Base-by-base conservation (phyloP, 139 green algal genomes). In the Picochlorum sp. region DNA sequence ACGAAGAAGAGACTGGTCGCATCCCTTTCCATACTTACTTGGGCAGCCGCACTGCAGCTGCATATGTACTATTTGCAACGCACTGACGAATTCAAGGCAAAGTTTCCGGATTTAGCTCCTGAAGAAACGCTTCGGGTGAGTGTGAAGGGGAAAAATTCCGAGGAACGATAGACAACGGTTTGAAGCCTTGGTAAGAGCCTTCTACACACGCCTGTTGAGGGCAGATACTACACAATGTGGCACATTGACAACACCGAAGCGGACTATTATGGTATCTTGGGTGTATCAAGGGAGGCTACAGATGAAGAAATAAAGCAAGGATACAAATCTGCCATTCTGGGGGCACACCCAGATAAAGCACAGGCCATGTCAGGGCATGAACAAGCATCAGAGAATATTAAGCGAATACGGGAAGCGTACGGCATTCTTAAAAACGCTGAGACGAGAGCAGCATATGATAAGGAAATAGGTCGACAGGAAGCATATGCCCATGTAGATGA, bases 261-360 rank as follows among this genome's bases (percentile, higher is more conserved):
- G 34, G 34, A 41, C 20, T 63, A 54, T 59, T 78, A 78, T 34
- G 66, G 49, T 1, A 38, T 79, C 21, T 58, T 85, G 18, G 78
- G 73, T 8, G 66, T 85, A 9, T 11, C n/a, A 1, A 20, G 10
- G 0, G 18, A 6, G 20, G 76, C 76, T 3, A 56, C 18, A 8
- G 20, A 24, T 7, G 77, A 69, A 2, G 81, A 94, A 1, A 86
- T 97, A 37, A 91, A 86, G 60, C 84, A 84, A 47, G 88, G 88
- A 0, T 98, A 92, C 57, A 77, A 83, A 21, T 73, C 72, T 47
- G 73, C 87, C 45, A 85, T 84, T 9, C 71, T 97, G 41, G 72
- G 78, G 16, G 54, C 90, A n/a, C 92, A 98, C 34, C 92, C 92
- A 0, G 92, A 98, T 45, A 81, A 80, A 23, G 15, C 16, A 54